Conservation (phyloP, 352 stramenopile species). For the Pythium biforme region DNA sequence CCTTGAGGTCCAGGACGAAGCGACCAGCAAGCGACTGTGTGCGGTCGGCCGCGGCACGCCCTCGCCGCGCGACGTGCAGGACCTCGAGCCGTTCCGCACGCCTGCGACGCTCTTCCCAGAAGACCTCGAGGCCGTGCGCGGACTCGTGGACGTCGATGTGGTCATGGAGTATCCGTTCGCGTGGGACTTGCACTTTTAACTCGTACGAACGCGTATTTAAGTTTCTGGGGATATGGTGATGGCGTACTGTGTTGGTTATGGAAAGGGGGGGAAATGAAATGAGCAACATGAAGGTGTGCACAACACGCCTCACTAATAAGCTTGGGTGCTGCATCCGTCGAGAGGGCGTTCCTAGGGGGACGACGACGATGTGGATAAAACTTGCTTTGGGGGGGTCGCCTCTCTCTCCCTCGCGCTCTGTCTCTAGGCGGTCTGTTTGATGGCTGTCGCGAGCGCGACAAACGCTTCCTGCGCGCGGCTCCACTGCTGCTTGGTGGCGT, state of each 20-base stretch:
- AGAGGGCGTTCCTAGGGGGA: too few relatives aligned
- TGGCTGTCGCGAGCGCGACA: slow-evolving; percentile 70
- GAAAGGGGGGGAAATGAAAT: too few relatives aligned
- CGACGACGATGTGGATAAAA: not conserved
- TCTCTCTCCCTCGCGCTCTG: not conserved
- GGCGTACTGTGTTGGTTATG: too few relatives aligned
- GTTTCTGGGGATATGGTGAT: too few relatives aligned
- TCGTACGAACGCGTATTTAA: slow-evolving; percentile 1
- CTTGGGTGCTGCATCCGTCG: too few relatives aligned
- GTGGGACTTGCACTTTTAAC: too few relatives aligned
- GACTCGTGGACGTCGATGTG: slow-evolving; percentile 17
- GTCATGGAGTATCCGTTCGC: not conserved
- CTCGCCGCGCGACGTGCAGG: slow-evolving; percentile 22
- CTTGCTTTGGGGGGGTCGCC: not conserved
- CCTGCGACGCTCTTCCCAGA: slow-evolving; percentile 23
- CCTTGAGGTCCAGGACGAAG: not conserved
- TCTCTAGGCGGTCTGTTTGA: slow-evolving; percentile 70
- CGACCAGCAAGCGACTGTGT: not conserved
- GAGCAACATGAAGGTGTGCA: too few relatives aligned
- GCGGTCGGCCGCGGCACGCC: not conserved
- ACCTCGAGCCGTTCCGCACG: slow-evolving; percentile 21
- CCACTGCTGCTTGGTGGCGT: slow-evolving; percentile 60
- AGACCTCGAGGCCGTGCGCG: slow-evolving; percentile 20
- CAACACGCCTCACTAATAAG: too few relatives aligned
- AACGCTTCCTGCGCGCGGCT: slow-evolving; percentile 64